Conservation (phyloP, 169 alveolate genomes). For the Ichthyophthirius multifiliis region DNA sequence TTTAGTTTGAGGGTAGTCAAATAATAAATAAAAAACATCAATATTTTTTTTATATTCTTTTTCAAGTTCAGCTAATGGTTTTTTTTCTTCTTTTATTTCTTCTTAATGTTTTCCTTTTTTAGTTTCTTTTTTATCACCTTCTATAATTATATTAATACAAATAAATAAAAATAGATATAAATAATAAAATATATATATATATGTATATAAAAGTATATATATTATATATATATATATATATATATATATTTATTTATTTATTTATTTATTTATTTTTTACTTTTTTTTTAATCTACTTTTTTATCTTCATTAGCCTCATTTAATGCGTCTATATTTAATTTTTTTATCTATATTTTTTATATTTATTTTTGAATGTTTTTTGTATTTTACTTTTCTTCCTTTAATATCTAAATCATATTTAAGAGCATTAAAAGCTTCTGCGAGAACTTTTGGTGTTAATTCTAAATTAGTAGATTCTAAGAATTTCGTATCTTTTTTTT, state of each 20-base stretch:
- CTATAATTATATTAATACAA: too few species aligned
- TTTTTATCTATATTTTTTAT: background rate
- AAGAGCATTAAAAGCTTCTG: slow-evolving; percentile 25
- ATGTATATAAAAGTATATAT: too few species aligned
- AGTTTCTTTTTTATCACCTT: slow-evolving; percentile 14
- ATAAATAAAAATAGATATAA: too few species aligned
- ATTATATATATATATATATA: too few species aligned
- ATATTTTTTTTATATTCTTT: slow-evolving; percentile 33
- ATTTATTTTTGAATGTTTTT: background rate
- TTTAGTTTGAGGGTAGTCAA: slow-evolving; percentile 20
- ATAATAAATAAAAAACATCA: slow-evolving; percentile 22
- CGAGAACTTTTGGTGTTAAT: slow-evolving; percentile 30
- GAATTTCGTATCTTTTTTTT: slow-evolving; percentile 45
- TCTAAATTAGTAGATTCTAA: slow-evolving; percentile 27
- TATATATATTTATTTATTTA: background rate
- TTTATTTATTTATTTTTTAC: background rate
- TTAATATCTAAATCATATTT: slow-evolving; percentile 22
- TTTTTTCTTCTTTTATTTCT: slow-evolving; percentile 14
- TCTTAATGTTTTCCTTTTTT: slow-evolving; percentile 29
- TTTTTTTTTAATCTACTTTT: slow-evolving; percentile 4
- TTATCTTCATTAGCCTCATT: background rate
- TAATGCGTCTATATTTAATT: slow-evolving; percentile 1
- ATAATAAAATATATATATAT: too few species aligned
- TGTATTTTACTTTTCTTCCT: slow-evolving; percentile 14
- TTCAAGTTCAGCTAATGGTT: slow-evolving; percentile 24